phyloP scores from a whole-genome alignment of 352 stramenopile genomes.

The Phytopythium cucurbitacearum region DNA sequence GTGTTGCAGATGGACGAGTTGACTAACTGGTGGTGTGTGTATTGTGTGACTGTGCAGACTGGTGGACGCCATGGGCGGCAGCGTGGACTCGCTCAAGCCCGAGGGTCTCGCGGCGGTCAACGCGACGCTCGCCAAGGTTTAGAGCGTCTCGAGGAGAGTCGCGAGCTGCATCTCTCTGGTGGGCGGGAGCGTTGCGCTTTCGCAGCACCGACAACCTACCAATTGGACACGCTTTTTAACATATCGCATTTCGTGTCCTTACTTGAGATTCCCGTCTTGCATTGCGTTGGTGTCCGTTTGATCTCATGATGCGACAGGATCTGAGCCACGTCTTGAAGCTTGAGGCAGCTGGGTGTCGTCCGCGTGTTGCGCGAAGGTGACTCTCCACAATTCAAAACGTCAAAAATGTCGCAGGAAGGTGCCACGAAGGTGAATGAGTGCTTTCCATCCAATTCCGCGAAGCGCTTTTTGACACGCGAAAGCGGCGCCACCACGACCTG shows the following conservation, averaged over 20 bases:
- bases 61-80: slow-evolving; percentile 52
- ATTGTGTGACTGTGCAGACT: slow-evolving; percentile 10
- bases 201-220: no score
- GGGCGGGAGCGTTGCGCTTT: no score
- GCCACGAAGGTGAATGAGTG: neutral
- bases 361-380: neutral
- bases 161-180: no score
- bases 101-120: slow-evolving; percentile 51
- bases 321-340: no score
- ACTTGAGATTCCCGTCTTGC: no score
- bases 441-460: neutral
- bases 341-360: neutral
- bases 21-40: neutral
- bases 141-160: neutral
- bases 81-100: slow-evolving; percentile 44
- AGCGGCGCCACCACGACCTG: neutral
- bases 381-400: no score
- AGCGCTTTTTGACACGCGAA: neutral
- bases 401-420: neutral
- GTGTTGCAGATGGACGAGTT: neutral
- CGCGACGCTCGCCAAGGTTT: slow-evolving; percentile 43
- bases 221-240: no score
- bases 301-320: no score
- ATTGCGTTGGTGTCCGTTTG: no score
- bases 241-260: no score